Percentiles rank a stretch among this genome's conserved stretches.
These are phyloP conservation scores for Amylostereum areolatum DNA, from an alignment of 1,284 basidiomycete genomes.

Conservation along the genomic window DNA sequence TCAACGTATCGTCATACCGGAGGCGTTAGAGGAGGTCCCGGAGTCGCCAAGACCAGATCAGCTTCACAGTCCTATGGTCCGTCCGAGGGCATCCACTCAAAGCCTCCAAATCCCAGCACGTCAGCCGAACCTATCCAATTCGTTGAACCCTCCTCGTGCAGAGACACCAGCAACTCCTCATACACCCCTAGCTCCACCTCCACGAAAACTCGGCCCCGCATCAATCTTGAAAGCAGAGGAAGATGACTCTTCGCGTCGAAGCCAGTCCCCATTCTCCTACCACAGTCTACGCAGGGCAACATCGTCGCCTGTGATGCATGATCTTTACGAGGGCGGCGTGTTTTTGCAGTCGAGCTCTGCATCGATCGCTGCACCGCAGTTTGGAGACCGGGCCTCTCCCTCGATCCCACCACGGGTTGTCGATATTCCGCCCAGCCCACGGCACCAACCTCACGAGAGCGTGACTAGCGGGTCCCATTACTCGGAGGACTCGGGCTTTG, in stretches of 20 bases:
- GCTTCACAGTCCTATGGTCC: not conserved
- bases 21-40: slow-evolving; percentile 13
- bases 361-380: slow-evolving; percentile 5
- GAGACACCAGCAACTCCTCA: not conserved
- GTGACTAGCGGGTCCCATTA: slow-evolving; percentile 33
- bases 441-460: slow-evolving; percentile 22
- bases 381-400: slow-evolving; percentile 24
- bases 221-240: no score
- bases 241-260: not conserved
- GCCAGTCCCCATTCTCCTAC: not conserved
- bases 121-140: no score
- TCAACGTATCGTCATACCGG: slow-evolving; percentile 18
- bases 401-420: slow-evolving; percentile 8
- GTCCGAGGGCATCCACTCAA: not conserved
- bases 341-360: not conserved
- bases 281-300: not conserved
- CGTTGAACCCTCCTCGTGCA: not conserved
- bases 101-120: no score
- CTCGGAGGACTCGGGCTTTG: slow-evolving; percentile 34
- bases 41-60: not conserved
- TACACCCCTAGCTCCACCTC: not conserved
- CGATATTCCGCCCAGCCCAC: slow-evolving; percentile 19
- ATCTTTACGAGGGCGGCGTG: not conserved
- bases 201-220: not conserved
- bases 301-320: not conserved